These are phyloP conservation scores for Podosphaera xanthii DNA, from an alignment of 2,329 filamentous ascomycete genomes.

Conservation along the genomic window DNA sequence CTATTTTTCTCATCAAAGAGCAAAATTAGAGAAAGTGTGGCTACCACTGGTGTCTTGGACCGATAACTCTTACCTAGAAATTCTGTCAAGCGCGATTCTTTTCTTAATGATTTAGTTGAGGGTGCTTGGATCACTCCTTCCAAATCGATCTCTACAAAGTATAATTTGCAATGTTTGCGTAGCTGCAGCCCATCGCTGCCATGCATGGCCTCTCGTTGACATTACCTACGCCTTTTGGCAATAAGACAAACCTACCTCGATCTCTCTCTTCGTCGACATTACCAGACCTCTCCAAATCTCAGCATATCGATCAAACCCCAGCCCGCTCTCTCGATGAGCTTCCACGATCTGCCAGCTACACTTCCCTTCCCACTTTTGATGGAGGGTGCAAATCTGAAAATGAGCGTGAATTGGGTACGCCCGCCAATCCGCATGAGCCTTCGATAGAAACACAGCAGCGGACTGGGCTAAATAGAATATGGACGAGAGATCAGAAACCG, in stretches of 20 bases:
- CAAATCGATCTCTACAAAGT: background rate
- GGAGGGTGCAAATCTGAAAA: slow-evolving; percentile 7
- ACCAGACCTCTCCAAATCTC: slow-evolving; percentile 11
- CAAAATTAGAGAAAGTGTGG: background rate
- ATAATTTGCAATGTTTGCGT: slow-evolving; percentile 10
- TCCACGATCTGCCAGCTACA: slow-evolving; percentile 34
- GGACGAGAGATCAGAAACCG: slow-evolving; percentile 11
- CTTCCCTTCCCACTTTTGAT: slow-evolving; percentile 23
- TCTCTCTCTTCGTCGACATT: slow-evolving; percentile 16
- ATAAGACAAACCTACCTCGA: slow-evolving; percentile 12
- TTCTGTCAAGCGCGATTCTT: background rate
- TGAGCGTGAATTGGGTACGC: slow-evolving; percentile 6
- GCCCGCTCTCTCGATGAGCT: slow-evolving; percentile 15
- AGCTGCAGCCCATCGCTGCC: slow-evolving; percentile 8
- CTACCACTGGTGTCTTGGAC: background rate
- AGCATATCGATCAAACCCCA: slow-evolving; percentile 9
- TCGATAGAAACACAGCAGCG: slow-evolving; percentile 4
- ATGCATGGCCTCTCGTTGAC: slow-evolving; percentile 14
- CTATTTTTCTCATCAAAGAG: background rate
- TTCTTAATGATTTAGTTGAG: background rate
- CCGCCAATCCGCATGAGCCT: slow-evolving; percentile 2
- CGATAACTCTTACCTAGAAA: background rate
- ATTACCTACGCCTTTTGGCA: slow-evolving; percentile 13
- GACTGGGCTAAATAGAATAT: slow-evolving; percentile 5
- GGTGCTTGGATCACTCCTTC: background rate